Evolutionary conservation across 306 rosid species (phyloP), one percentile per base, ranked within the genome.

Genomic region (Mimosa bimucronata): DNA sequence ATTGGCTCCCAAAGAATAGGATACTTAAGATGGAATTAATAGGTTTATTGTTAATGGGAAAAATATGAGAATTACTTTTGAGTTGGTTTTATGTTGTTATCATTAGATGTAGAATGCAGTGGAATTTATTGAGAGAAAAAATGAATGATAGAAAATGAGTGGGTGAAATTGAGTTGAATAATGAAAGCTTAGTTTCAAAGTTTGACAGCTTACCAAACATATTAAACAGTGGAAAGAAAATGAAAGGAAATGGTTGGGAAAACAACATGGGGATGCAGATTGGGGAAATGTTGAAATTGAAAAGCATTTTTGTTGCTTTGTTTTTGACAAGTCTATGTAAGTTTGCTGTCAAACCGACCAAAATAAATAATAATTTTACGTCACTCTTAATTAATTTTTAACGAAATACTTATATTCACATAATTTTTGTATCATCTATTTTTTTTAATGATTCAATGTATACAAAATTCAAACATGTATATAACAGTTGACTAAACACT

Each of bases 141-240:
- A 4, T 0, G 13, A 48, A 14, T 1, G 9, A 11, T 68, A 21
- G 73, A 68, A 6, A 23, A 68, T 5, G 73, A 68, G 53, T 40
- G 73, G 55, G 37, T 42, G 34, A 23, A 69, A 41, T 23, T 23
- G 55, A 42, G 34, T 41, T 69, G 74, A 69, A 69, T 42, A 42
- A 42, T 69, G 74, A 53, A 69, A 41, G 12, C 37, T 69, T 69
- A 2, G 13, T 12, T 41, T 68, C 50, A 40, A 38, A 21, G 74
- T 9, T 38, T 67, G 55, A 69, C 74, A 41, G 55, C 37, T 69
- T 41, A 69, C 74, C 74, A 69, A 69, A 69, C 60, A 53, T 28
- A 66, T 9, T 37, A 1, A 66, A 37, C 31, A 40, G 52, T 9
- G 62, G 29, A 9, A 8, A 55, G 26, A 55, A 55, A 21, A 55